Conservation (phyloP, 1,284 basidiomycete genomes). For the Pyrrhoderma lamaoense region DNA sequence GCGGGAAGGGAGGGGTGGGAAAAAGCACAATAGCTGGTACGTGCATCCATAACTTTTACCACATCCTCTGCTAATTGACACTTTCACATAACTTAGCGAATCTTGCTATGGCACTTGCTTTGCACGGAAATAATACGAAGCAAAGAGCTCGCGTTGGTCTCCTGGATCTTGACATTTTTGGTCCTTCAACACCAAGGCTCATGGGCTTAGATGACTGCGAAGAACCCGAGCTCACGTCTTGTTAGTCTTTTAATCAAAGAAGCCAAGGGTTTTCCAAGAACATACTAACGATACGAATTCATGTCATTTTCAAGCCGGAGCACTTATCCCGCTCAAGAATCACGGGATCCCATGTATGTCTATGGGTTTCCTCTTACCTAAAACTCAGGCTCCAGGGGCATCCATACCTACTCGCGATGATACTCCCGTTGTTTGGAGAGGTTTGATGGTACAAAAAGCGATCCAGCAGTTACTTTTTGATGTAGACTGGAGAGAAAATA, state of each 20-base stretch:
- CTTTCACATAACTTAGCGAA: too few species aligned
- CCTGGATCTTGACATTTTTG: constrained; percentile 94
- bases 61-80: not conserved
- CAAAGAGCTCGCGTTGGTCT: constrained; percentile 68
- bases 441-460: constrained; percentile 98
- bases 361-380: constrained; percentile 82
- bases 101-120: constrained; percentile 69
- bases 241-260: constrained; percentile 49
- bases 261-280: not conserved
- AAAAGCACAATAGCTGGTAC: constrained; percentile 91
- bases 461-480: constrained; percentile 96
- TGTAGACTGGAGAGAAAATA: constrained; percentile 74
- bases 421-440: constrained; percentile 89
- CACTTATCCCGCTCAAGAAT: constrained; percentile 79
- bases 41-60: too few species aligned
- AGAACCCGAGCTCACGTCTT: constrained; percentile 72
- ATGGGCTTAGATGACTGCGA: constrained; percentile 83
- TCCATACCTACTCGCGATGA: constrained; percentile 40
- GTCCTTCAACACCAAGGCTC: constrained; percentile 91
- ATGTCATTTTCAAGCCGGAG: constrained; percentile 47
- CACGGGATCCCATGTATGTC: constrained; percentile 95
- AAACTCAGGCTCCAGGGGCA: constrained; percentile 34
- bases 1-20: constrained; percentile 95
- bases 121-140: constrained; percentile 31
- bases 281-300: not conserved